Conservation (phyloP, 2,329 filamentous ascomycete genomes). For the Fusarium pseudocircinatum region DNA sequence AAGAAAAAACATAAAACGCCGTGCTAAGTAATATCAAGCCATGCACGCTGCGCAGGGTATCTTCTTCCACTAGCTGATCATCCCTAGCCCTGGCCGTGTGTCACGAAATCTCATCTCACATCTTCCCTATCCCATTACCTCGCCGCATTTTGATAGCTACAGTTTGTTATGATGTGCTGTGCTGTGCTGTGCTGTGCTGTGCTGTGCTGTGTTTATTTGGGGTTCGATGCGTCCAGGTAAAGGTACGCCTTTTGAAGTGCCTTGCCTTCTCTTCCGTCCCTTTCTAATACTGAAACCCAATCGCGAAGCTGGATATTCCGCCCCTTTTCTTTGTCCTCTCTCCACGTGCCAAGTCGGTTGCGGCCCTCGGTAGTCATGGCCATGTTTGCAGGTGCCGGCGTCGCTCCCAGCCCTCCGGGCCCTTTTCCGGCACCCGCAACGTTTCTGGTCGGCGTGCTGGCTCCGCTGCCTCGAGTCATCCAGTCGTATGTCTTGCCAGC, state of each 20-base stretch:
- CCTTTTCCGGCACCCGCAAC: slow-evolving; percentile 48
- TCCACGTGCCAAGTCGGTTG: slow-evolving; percentile 76
- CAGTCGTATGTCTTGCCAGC: slow-evolving; percentile 76
- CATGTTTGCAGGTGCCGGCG: slow-evolving; percentile 46
- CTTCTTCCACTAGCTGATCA: slow-evolving; percentile 39
- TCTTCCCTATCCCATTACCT: slow-evolving; percentile 27
- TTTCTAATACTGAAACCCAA: slow-evolving; percentile 80
- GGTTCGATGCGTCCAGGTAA: slow-evolving; percentile 60
- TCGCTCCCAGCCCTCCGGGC: slow-evolving; percentile 43
- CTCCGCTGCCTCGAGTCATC: slow-evolving; percentile 71
- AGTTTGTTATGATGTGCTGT: slow-evolving; percentile 5
- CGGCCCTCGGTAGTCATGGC: slow-evolving; percentile 66
- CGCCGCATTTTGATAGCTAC: slow-evolving; percentile 21
- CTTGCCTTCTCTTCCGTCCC: slow-evolving; percentile 74
- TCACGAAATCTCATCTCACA: slow-evolving; percentile 5
- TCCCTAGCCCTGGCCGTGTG: slow-evolving; percentile 30
- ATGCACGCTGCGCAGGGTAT: slow-evolving; percentile 47
- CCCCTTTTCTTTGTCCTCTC: slow-evolving; percentile 81
- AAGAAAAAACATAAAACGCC: slow-evolving; percentile 46
- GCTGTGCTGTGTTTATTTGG: slow-evolving; percentile 45
- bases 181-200: slow-evolving; percentile 21
- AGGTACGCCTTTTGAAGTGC: slow-evolving; percentile 69
- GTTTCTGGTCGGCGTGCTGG: slow-evolving; percentile 60
- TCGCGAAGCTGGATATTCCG: slow-evolving; percentile 86
- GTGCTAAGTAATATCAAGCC: slow-evolving; percentile 48